These are phyloP conservation scores for Neobulgaria alba DNA, from an alignment of 2,329 filamentous ascomycete species.

Conservation along the genomic window DNA sequence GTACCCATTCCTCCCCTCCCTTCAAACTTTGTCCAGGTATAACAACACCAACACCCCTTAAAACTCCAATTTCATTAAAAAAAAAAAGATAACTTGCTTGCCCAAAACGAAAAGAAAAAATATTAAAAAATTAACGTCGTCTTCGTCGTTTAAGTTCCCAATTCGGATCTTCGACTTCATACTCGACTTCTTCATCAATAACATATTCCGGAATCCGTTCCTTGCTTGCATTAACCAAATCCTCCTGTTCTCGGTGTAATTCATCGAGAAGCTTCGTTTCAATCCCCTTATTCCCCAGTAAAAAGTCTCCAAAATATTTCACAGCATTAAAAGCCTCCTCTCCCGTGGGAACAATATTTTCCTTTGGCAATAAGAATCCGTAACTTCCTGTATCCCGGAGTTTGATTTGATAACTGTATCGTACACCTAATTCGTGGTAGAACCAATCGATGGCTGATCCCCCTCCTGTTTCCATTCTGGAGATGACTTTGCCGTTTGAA, in stretches of 20 bases:
- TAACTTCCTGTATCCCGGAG: slow-evolving; percentile 88
- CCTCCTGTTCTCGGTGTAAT: slow-evolving; percentile 3
- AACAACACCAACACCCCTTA: not conserved
- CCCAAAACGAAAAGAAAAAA: not conserved
- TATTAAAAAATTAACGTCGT: slow-evolving; percentile 1
- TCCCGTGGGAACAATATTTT: slow-evolving; percentile 82
- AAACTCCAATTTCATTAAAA: not conserved
- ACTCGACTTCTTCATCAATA: slow-evolving; percentile 6
- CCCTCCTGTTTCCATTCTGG: slow-evolving; percentile 63
- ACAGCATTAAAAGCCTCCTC: slow-evolving; percentile 79
- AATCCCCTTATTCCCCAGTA: slow-evolving; percentile 62
- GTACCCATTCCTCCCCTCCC: no score
- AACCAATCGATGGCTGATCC: slow-evolving; percentile 93
- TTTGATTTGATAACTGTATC: slow-evolving; percentile 90
- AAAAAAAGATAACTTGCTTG: not conserved
- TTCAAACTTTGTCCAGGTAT: no score
- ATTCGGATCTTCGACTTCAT: slow-evolving; percentile 13
- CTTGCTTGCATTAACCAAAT: not conserved
- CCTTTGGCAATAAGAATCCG: slow-evolving; percentile 79
- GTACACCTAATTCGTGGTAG: slow-evolving; percentile 75
- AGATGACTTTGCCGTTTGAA: slow-evolving; percentile 25
- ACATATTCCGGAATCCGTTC: slow-evolving; percentile 2
- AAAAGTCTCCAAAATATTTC: slow-evolving; percentile 74
- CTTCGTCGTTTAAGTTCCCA: slow-evolving; percentile 22
- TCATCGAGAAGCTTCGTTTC: slow-evolving; percentile 34